Percentiles rank a stretch among this genome's conserved stretches.
Conservation (phyloP, 192 early-diverging fungal species). For the Umbelopsis sp. region DNA sequence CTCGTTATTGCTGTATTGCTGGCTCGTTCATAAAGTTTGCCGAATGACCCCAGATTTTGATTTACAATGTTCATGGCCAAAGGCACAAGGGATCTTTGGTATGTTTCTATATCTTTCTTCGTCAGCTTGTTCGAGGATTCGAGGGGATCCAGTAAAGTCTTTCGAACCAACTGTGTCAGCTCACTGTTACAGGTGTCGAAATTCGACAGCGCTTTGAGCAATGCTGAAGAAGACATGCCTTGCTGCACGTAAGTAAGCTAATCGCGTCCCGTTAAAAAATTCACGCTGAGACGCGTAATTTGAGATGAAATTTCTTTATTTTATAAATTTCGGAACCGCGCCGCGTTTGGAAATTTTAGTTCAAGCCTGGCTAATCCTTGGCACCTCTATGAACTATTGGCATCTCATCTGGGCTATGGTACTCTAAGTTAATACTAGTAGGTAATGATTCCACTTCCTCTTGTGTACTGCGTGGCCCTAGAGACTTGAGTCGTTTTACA, state of each 20-base stretch:
- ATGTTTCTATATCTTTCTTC: background rate
- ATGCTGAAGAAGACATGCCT: slow-evolving; percentile 15
- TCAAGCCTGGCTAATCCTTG: background rate
- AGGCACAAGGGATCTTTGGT: background rate
- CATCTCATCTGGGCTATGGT: background rate
- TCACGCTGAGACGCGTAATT: background rate
- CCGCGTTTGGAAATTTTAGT: background rate
- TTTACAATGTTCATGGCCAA: slow-evolving; percentile 20
- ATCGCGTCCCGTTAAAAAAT: slow-evolving; percentile 4
- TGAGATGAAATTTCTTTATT: too few species aligned
- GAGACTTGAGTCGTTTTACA: background rate
- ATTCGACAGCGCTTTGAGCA: background rate
- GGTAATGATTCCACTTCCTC: background rate
- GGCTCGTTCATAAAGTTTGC: background rate
- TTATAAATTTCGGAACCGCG: too few species aligned
- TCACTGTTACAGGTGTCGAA: slow-evolving; percentile 9
- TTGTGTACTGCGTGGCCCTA: background rate
- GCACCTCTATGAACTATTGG: background rate
- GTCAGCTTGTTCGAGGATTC: slow-evolving; percentile 2
- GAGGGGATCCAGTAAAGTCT: background rate
- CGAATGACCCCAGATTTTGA: slow-evolving; percentile 3
- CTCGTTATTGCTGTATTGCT: background rate
- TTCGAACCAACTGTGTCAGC: background rate
- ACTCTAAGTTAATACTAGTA: background rate
- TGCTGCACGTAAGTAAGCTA: background rate